Percentiles rank a stretch among this genome's conserved stretches.
Evolutionary conservation across 352 stramenopile species (phyloP).

Genomic region (Phytophthora chlamydospora): DNA sequence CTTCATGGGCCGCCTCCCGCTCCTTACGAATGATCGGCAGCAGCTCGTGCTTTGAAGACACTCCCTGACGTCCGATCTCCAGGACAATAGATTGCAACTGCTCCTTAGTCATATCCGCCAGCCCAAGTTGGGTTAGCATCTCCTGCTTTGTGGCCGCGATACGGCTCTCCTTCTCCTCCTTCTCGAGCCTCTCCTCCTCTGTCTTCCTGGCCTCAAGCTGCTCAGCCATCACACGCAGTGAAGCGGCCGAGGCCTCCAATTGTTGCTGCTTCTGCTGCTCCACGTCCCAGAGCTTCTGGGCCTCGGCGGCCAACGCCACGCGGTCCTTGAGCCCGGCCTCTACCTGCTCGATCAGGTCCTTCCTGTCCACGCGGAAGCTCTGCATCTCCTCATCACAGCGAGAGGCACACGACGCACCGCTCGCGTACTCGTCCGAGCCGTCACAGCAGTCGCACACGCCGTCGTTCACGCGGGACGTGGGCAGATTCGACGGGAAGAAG

Average conservation of each 20-base stretch:
- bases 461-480: slow-evolving; percentile 87
- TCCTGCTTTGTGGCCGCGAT: slow-evolving; percentile 46
- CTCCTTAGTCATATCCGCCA: slow-evolving; percentile 60
- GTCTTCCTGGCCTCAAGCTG: slow-evolving; percentile 43
- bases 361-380: slow-evolving; percentile 60
- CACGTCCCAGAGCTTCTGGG: slow-evolving; percentile 42
- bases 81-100: slow-evolving; percentile 67
- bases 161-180: slow-evolving; percentile 54
- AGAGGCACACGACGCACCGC: slow-evolving; percentile 45
- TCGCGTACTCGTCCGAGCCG: slow-evolving; percentile 89
- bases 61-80: slow-evolving; percentile 51
- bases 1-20: slow-evolving; percentile 34
- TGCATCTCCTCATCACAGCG: slow-evolving; percentile 40
- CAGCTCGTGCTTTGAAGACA: slow-evolving; percentile 60
- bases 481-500: slow-evolving; percentile 64
- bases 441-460: slow-evolving; percentile 98
- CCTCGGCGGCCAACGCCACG: slow-evolving; percentile 36
- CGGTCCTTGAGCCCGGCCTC: slow-evolving; percentile 66
- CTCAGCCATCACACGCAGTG: slow-evolving; percentile 45
- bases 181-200: slow-evolving; percentile 56
- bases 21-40: slow-evolving; percentile 58
- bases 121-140: slow-evolving; percentile 61
- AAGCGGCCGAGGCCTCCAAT: slow-evolving; percentile 34
- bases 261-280: slow-evolving; percentile 38
- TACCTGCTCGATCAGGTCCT: slow-evolving; percentile 73